These are phyloP conservation scores for Begonia masoniana DNA, from an alignment of 306 rosid genomes.

Conservation along the genomic window DNA sequence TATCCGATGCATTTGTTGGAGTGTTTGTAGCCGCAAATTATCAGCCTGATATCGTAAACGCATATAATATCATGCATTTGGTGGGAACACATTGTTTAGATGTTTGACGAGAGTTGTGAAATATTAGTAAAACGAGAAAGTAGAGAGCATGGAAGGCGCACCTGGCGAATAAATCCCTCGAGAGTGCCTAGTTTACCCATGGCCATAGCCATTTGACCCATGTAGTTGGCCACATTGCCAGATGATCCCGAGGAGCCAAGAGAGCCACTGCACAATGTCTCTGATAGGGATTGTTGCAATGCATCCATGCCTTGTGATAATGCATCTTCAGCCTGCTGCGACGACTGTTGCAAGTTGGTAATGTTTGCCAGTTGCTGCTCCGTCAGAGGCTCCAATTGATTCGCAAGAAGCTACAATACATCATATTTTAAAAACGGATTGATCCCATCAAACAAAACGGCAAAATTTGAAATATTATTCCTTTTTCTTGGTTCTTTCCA, in stretches of 20 bases:
- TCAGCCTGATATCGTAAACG: slow-evolving; percentile 31
- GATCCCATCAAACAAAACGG: no score
- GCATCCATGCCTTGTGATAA: slow-evolving; percentile 80
- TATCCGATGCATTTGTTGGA: slow-evolving; percentile 69
- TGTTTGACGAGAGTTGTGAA: no score
- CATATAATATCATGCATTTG: no score
- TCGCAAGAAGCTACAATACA: slow-evolving; percentile 44
- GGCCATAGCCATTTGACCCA: slow-evolving; percentile 89
- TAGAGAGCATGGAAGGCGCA: slow-evolving; percentile 10
- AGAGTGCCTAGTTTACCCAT: slow-evolving; percentile 80
- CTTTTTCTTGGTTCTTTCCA: no score
- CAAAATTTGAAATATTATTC: no score
- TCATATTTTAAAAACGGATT: background rate
- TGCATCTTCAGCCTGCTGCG: slow-evolving; percentile 75
- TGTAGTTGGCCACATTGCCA: slow-evolving; percentile 75
- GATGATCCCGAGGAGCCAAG: slow-evolving; percentile 51
- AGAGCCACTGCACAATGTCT: slow-evolving; percentile 52
- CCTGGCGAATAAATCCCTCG: slow-evolving; percentile 71
- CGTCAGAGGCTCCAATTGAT: slow-evolving; percentile 64
- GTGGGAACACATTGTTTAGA: no score
- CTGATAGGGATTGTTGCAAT: slow-evolving; percentile 57
- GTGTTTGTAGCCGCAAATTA: slow-evolving; percentile 67
- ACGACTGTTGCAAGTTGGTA: slow-evolving; percentile 64
- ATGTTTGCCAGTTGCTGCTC: slow-evolving; percentile 58
- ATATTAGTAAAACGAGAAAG: no score